phyloP scores from a whole-genome alignment of 2,329 filamentous ascomycete species.

The Shiraia sp. region DNA sequence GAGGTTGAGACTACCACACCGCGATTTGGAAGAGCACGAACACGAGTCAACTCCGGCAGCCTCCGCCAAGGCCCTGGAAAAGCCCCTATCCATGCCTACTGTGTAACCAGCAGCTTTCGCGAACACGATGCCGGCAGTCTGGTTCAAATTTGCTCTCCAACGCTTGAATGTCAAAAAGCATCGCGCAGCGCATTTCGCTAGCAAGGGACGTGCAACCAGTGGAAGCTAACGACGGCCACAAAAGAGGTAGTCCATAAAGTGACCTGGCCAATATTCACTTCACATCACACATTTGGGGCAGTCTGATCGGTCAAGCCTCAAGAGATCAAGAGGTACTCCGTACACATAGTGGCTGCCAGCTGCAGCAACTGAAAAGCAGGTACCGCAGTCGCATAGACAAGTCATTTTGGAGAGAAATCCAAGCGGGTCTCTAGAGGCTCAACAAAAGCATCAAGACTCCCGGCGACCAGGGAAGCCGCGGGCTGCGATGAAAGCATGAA shows the following conservation, averaged over 20 bases:
- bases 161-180: slow-evolving; percentile 20
- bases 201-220: slow-evolving; percentile 11
- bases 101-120: slow-evolving; percentile 18
- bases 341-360: too few relatives aligned
- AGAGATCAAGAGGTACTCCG: too few relatives aligned
- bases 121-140: slow-evolving; percentile 15
- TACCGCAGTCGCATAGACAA: too few relatives aligned
- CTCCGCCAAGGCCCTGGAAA: neutral
- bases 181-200: slow-evolving; percentile 19
- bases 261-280: too few relatives aligned
- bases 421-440: too few relatives aligned
- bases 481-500: slow-evolving; percentile 1
- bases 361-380: too few relatives aligned
- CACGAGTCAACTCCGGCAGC: slow-evolving; percentile 12
- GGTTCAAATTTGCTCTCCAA: slow-evolving; percentile 24
- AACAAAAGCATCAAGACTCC: neutral
- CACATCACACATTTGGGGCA: too few relatives aligned
- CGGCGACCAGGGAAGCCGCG: neutral
- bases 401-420: too few relatives aligned
- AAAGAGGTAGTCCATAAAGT: too few relatives aligned
- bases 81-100: too few relatives aligned
- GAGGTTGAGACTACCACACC: slow-evolving; percentile 23
- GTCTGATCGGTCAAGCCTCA: too few relatives aligned
- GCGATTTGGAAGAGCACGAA: slow-evolving; percentile 30
- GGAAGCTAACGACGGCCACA: slow-evolving; percentile 11